A percentile compares a stretch with the other conserved stretches of the same genome.
Evolutionary conservation across 148 eudicot genomes (phyloP).

Genomic region (Pouteria glomerata): DNA sequence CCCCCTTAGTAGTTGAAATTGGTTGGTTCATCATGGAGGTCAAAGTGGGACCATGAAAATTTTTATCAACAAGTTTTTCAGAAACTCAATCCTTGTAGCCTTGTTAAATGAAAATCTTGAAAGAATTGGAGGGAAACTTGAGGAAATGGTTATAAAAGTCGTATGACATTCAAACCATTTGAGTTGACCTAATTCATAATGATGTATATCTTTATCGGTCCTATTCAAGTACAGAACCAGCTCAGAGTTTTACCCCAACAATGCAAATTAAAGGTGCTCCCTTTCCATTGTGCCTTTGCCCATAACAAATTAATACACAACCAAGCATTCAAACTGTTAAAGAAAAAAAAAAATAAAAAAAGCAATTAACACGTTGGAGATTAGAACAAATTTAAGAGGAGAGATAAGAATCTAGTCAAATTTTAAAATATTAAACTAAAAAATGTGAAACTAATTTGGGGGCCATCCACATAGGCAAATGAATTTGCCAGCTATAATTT

Average conservation of each 20-base stretch:
- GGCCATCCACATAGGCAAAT: too few relatives aligned
- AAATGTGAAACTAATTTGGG: too few relatives aligned
- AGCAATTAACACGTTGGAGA: too few relatives aligned
- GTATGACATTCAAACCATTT: not conserved
- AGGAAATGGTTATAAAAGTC: constrained; percentile 6
- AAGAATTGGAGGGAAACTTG: constrained; percentile 6
- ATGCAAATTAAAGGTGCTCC: not conserved
- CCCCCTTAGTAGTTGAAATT: not conserved
- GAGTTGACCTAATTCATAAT: not conserved
- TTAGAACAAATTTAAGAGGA: too few relatives aligned
- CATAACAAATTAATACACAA: too few relatives aligned
- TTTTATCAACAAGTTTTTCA: constrained; percentile 3
- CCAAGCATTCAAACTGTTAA: too few relatives aligned
- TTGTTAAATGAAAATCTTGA: constrained; percentile 4
- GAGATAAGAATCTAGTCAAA: too few relatives aligned
- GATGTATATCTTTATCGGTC: constrained; percentile 1
- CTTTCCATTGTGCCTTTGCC: constrained; percentile 11
- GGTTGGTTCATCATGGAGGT: not conserved
- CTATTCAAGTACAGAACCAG: constrained; percentile 14
- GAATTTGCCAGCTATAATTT: too few relatives aligned
- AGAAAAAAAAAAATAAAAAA: too few relatives aligned
- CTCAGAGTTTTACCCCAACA: constrained; percentile 3
- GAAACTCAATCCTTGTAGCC: not conserved
- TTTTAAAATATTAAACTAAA: too few relatives aligned
- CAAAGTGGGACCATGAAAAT: constrained; percentile 1